Evolutionary conservation across 495 filamentous ascomycete genomes (phyloP), one percentile per base, ranked within the genome.

Genomic region (Podospora tetraspora): DNA sequence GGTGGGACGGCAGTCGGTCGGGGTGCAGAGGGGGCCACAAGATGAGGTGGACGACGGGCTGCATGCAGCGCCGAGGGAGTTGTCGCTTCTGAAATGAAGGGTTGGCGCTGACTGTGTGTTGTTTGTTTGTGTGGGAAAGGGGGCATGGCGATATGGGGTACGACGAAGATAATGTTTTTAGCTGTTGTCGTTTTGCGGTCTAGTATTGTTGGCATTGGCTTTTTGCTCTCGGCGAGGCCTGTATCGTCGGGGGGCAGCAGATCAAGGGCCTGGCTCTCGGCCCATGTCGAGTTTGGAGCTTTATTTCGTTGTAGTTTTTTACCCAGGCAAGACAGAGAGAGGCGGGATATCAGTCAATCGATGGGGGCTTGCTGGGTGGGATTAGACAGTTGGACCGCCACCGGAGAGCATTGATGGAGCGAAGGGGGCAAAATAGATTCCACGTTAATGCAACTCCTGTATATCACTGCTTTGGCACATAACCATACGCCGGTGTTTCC

Each of bases 151-250:
- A 21, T 32, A n/a, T 24, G 63, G 23, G 12, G 34, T 19, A 27
- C 52, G 32, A 63, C 24, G 61, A 59, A 24, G 61, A 59, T 65
- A 62, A 67, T 66, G 65, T 59, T 67, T 68, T 21, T 34, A 64
- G 27, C 59, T 34, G 52, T 23, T n/a, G 19, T 52, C 7, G 23
- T 66, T 62, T 58, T 6, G 24, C 22, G 16, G 59, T 66, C 63
- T 68, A 68, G 69, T 65, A 71, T 67, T 69, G 27, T 69, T 71
- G 70, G 61, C 58, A 64, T 66, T 58, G 24, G 27, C 25, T n/a
- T 66, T 57, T 23, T 34, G 32, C 56, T 12, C 43, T 52, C 5
- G 43, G 43, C 16, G 43, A 4, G 1, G 1, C 16, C 7, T 52
- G 1, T 2, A n/a, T 52, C 43, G 16, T 52, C 19, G 19, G 6